These are phyloP conservation scores for Coemansia sp. DNA, from an alignment of 192 early-diverging fungal genomes.

Conservation along the genomic window DNA sequence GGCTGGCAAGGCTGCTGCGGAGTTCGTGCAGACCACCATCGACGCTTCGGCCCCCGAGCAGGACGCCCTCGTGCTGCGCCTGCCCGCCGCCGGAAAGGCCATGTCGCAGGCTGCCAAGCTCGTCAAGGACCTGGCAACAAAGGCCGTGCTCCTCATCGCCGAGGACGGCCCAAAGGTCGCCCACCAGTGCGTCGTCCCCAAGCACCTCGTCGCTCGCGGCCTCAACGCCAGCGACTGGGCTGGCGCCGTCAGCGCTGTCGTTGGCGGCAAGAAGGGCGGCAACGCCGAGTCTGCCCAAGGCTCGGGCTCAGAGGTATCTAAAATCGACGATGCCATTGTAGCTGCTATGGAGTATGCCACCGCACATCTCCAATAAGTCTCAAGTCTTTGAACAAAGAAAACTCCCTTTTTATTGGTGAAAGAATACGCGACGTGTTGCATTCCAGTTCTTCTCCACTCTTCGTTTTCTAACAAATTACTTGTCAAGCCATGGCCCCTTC, in stretches of 20 bases:
- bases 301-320: constrained; percentile 66
- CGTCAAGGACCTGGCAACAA: constrained; percentile 76
- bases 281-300: constrained; percentile 95
- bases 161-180: constrained; percentile 75
- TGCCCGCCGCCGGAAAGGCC: constrained; percentile 81
- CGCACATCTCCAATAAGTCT: constrained; percentile 41
- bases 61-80: constrained; percentile 55
- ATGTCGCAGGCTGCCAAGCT: constrained; percentile 74
- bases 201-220: constrained; percentile 71
- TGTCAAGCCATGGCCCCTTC: too few species aligned
- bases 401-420: too few species aligned
- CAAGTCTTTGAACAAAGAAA: not conserved
- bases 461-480: not conserved
- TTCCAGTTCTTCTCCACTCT: too few species aligned
- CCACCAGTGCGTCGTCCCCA: constrained; percentile 82
- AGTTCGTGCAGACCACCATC: constrained; percentile 74
- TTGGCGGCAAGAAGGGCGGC: constrained; percentile 94
- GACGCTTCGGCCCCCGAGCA: constrained; percentile 60
- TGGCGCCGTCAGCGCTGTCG: constrained; percentile 70
- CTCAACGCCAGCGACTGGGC: constrained; percentile 95
- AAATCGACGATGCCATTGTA: constrained; percentile 72
- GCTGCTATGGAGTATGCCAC: constrained; percentile 77
- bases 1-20: constrained; percentile 79
- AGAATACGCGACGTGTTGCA: too few species aligned
- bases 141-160: constrained; percentile 85